Conservation (phyloP, 2,329 filamentous ascomycete species). For the Xylariaceae sp. region DNA sequence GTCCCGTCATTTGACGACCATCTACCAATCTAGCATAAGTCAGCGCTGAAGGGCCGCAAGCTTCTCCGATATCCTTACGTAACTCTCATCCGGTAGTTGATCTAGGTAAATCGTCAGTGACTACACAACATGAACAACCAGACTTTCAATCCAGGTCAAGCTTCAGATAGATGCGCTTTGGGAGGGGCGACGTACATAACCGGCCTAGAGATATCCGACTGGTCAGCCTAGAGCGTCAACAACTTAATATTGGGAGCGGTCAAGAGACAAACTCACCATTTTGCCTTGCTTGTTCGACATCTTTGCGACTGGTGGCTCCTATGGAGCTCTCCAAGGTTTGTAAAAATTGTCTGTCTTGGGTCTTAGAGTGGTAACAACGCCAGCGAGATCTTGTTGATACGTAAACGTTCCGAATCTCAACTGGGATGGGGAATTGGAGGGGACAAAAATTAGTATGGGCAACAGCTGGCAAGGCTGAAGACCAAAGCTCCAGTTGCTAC, state of each 20-base stretch:
- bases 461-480: slow-evolving; percentile 43
- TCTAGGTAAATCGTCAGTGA: slow-evolving; percentile 61
- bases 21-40: slow-evolving; percentile 67
- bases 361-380: slow-evolving; percentile 37
- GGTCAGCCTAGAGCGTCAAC: slow-evolving; percentile 68
- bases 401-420: slow-evolving; percentile 50
- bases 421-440: slow-evolving; percentile 44
- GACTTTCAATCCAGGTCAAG: slow-evolving; percentile 16
- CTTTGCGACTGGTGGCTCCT: slow-evolving; percentile 53
- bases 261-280: slow-evolving; percentile 77
- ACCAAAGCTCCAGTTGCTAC: slow-evolving; percentile 9
- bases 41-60: slow-evolving; percentile 15
- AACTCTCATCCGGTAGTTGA: slow-evolving; percentile 99
- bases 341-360: slow-evolving; percentile 53
- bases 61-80: slow-evolving; percentile 55
- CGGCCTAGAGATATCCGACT: slow-evolving; percentile 64
- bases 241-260: slow-evolving; percentile 54
- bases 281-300: slow-evolving; percentile 97
- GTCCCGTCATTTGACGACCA: slow-evolving; percentile 93
- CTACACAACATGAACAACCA: slow-evolving; percentile 15
- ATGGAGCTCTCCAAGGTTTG: slow-evolving; percentile 49
- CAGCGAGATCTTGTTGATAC: slow-evolving; percentile 47
- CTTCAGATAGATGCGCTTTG: slow-evolving; percentile 30
- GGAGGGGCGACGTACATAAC: slow-evolving; percentile 69
- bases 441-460: slow-evolving; percentile 51